Base-by-base conservation (phyloP, 805 yeast species). In the Metschnikowia corniflorae region DNA sequence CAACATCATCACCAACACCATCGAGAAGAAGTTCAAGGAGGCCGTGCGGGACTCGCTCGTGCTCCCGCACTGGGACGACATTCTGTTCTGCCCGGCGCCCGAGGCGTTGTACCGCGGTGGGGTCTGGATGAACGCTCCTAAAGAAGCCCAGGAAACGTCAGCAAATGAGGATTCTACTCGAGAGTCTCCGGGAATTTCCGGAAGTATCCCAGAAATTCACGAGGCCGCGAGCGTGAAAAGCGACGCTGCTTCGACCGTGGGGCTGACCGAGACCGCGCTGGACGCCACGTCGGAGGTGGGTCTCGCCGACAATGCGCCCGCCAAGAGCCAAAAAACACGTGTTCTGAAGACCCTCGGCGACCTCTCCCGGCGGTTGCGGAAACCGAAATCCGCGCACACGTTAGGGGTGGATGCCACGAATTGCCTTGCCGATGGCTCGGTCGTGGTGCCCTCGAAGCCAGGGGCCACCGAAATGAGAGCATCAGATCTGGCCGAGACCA, bases 71-170 rank as follows among this genome's bases (percentile, higher is more conserved):
- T 83, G 87, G 88, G 97, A 91, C 58, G 97, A 91, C 55, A 58
- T 87, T 26, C 76, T 80, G 0, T 83, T 86, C 53, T 83, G 70
- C 52, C 67, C 76, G 37, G 79, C 96, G 0, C 58, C 62, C 2
- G 70, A 61, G 26, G 95, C 86, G 45, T 60, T 86, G 10, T 93
- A 79, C 57, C 74, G 96, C 45, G 98, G 96, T 33, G 98, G 98
- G 13, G 78, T 91, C 16, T 91, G 97, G 97, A 88, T 82, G 45
- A 67, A 68, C 16, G 30, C 25, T 13, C 16, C 12, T 10, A 15
- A 23, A 9, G 32, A 32, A 12, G 33, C n/a, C n/a, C n/a, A n/a
- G n/a, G n/a, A n/a, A n/a, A n/a, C n/a, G n/a, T n/a, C n/a, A 29
- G 14, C 19, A 18, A 38, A 29, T 4, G 29, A 26, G 29, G 17